Evolutionary conservation across 176 grass and related monocot species (phyloP).

Genomic region (Oryza meyeriana): DNA sequence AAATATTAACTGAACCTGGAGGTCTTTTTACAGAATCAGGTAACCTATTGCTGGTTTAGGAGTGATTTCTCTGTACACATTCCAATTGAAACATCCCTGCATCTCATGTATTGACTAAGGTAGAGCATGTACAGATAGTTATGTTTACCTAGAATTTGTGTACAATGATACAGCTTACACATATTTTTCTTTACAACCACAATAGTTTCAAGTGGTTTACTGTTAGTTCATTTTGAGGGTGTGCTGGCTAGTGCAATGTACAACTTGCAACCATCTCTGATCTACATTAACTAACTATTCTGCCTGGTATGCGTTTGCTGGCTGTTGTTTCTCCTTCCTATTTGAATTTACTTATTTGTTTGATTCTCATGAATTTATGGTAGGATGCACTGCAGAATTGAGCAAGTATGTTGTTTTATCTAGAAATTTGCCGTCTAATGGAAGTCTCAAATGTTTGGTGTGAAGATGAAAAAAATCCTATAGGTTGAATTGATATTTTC

Average conservation of each 20-base stretch:
- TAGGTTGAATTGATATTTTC: background rate
- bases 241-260: background rate
- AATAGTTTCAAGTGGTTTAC: background rate
- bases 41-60: constrained; percentile 16
- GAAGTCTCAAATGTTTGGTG: background rate
- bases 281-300: background rate
- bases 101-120: background rate
- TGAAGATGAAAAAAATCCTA: background rate
- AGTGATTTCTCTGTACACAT: background rate
- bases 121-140: background rate
- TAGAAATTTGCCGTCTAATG: background rate
- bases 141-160: constrained; percentile 8
- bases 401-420: background rate
- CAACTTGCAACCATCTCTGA: background rate
- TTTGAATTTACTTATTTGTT: background rate
- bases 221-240: constrained; percentile 11
- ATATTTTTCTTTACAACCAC: background rate
- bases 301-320: background rate
- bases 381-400: background rate
- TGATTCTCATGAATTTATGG: background rate
- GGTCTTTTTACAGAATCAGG: constrained; percentile 23
- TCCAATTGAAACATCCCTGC: background rate
- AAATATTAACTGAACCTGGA: background rate
- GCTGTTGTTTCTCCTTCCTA: background rate
- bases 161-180: background rate